These are phyloP conservation scores for Candida parachauliodes DNA, from an alignment of 805 yeast genomes.

Conservation along the genomic window DNA sequence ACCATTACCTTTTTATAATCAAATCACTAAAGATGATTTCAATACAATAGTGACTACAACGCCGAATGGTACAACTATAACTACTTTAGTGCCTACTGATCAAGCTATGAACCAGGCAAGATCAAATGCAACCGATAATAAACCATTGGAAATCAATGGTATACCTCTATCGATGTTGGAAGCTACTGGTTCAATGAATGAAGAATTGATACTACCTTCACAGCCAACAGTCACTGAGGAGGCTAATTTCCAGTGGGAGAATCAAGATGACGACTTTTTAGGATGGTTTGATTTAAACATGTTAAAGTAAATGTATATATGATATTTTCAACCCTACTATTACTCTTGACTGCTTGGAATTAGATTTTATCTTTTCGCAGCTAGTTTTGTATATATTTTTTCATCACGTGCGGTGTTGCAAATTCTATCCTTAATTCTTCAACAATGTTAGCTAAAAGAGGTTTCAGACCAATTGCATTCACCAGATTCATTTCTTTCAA, in stretches of 20 bases:
- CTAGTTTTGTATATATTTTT: no score
- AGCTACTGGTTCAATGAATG: constrained; percentile 67
- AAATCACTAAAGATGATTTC: constrained; percentile 85
- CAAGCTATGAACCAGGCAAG: constrained; percentile 65
- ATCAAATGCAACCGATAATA: constrained; percentile 53
- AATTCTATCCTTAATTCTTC: not conserved
- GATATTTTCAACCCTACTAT: no score
- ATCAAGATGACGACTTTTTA: constrained; percentile 74
- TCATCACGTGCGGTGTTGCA: no score
- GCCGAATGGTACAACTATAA: constrained; percentile 88
- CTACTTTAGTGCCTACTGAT: constrained; percentile 84
- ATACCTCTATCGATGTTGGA: constrained; percentile 70
- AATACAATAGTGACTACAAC: constrained; percentile 81
- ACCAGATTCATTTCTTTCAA: constrained; percentile 27
- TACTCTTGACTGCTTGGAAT: no score
- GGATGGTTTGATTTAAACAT: constrained; percentile 88
- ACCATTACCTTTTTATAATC: constrained; percentile 88
- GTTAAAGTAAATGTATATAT: constrained; percentile 11
- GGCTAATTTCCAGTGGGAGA: constrained; percentile 59
- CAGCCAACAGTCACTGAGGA: constrained; percentile 17
- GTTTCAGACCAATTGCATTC: not conserved
- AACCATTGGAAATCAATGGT: constrained; percentile 61
- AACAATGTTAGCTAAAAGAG: not conserved
- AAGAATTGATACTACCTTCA: constrained; percentile 10
- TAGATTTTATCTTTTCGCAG: no score